Percentiles rank a stretch among this genome's conserved stretches.
phyloP scores from a whole-genome alignment of 225 moss, liverwort and hornwort species.

The Polytrichum formosum region DNA sequence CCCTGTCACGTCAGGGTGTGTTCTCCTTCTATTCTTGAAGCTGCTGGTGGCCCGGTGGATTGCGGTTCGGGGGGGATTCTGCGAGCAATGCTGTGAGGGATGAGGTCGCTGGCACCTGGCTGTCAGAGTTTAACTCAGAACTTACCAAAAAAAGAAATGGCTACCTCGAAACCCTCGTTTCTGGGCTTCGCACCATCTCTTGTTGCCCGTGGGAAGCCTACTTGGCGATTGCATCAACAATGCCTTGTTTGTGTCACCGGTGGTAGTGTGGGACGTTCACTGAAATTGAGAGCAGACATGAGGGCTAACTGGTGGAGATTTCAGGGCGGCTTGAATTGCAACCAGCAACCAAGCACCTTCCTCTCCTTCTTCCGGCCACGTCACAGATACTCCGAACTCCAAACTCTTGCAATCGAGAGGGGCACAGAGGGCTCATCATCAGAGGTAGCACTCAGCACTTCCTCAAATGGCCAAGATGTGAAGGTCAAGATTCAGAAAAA shows the following conservation, averaged over 20 bases:
- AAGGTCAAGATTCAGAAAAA: too few species aligned
- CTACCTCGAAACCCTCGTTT: too few species aligned
- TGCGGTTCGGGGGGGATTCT: too few species aligned
- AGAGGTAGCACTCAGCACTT: background rate
- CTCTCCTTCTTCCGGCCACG: background rate
- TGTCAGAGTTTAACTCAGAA: too few species aligned
- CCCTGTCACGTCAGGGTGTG: too few species aligned
- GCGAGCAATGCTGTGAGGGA: too few species aligned
- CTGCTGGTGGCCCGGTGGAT: too few species aligned
- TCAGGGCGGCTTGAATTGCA: background rate
- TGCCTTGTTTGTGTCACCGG: background rate
- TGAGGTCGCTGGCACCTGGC: too few species aligned
- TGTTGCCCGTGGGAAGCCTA: background rate
- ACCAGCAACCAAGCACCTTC: background rate
- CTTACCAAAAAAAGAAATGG: too few species aligned
- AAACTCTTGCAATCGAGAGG: background rate
- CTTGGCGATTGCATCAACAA: background rate
- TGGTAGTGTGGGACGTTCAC: background rate
- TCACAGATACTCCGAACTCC: background rate
- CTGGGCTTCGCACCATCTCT: background rate
- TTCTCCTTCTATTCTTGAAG: too few species aligned
- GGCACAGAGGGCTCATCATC: background rate
- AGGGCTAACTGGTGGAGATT: constrained; percentile 1
- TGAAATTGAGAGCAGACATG: background rate
- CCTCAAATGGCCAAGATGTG: background rate